A percentile compares a stretch with the other conserved stretches of the same genome.
Conservation (phyloP, 2,329 filamentous ascomycete species). For the Ophiostoma quercus region DNA sequence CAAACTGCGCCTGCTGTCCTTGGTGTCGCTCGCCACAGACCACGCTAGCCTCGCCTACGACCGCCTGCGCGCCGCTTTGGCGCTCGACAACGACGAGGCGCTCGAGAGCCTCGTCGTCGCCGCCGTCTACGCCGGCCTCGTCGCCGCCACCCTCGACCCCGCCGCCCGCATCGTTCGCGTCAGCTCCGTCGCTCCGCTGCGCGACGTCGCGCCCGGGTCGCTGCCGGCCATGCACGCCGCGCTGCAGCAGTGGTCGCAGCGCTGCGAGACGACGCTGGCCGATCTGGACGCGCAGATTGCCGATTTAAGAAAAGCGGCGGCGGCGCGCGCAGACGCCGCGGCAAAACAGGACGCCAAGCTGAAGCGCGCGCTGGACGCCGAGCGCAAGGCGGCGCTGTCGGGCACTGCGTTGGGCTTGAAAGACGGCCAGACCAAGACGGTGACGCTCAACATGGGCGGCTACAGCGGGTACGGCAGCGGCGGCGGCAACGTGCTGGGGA, state of each 20-base stretch:
- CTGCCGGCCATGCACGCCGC: constrained; percentile 63
- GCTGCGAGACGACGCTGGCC: constrained; percentile 67
- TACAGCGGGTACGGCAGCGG: too few species aligned
- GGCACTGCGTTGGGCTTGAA: background rate
- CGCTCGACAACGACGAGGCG: constrained; percentile 60
- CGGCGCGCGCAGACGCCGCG: constrained; percentile 47
- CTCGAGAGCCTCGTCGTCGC: constrained; percentile 84
- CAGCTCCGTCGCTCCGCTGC: constrained; percentile 74
- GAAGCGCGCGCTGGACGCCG: constrained; percentile 46
- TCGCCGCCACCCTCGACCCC: constrained; percentile 79
- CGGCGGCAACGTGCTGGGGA: too few species aligned
- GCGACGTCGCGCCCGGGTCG: constrained; percentile 72
- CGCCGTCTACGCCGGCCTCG: constrained; percentile 78
- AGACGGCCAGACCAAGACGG: constrained; percentile 22
- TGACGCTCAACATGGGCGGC: constrained; percentile 27
- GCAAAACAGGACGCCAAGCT: constrained; percentile 45
- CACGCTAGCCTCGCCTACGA: constrained; percentile 66
- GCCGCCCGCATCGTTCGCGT: constrained; percentile 68
- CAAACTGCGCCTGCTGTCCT: constrained; percentile 86
- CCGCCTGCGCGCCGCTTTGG: constrained; percentile 60
- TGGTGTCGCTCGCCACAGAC: constrained; percentile 72
- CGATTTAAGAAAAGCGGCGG: constrained; percentile 56
- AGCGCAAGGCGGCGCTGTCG: constrained; percentile 26
- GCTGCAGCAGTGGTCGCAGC: constrained; percentile 69
- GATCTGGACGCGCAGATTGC: constrained; percentile 73